Evolutionary conservation across 176 grass and related monocot genomes (phyloP).

Genomic region (Zoysia japonica): DNA sequence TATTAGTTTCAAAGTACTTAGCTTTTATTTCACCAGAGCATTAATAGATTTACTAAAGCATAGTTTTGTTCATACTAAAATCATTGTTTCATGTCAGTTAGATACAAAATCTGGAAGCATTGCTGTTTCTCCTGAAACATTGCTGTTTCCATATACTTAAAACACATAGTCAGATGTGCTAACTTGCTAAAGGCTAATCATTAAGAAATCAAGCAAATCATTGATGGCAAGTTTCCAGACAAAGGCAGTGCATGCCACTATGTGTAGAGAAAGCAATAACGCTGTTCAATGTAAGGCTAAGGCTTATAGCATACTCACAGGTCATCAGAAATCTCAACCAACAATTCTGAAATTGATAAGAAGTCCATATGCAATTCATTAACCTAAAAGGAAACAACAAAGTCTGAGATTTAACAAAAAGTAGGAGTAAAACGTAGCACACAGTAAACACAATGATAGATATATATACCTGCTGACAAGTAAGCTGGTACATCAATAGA

Average conservation of each 20-base stretch:
- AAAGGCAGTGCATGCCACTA: neutral
- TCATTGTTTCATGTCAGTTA: constrained; percentile 6
- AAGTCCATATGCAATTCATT: constrained; percentile 98
- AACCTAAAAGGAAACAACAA: constrained; percentile 52
- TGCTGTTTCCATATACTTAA: constrained; percentile 13
- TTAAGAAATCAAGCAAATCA: constrained; percentile 11
- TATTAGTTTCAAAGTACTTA: neutral
- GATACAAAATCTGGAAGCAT: constrained; percentile 19
- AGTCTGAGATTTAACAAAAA: constrained; percentile 13
- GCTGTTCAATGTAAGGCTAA: constrained; percentile 4
- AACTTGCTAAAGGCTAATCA: constrained; percentile 6
- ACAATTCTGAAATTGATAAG: constrained; percentile 86
- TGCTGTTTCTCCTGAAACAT: neutral
- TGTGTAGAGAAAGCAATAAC: neutral
- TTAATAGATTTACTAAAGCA: neutral
- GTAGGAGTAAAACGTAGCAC: neutral
- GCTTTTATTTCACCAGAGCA: neutral
- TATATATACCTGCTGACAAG: constrained; percentile 64
- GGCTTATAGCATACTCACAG: constrained; percentile 79
- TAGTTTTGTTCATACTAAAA: neutral
- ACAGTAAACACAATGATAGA: neutral
- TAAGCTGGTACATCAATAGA: constrained; percentile 75
- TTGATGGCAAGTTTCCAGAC: neutral
- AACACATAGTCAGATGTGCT: neutral
- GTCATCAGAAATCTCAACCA: constrained; percentile 96